phyloP scores from a whole-genome alignment of 441 rosid genomes.

The Syzygium malaccense region DNA sequence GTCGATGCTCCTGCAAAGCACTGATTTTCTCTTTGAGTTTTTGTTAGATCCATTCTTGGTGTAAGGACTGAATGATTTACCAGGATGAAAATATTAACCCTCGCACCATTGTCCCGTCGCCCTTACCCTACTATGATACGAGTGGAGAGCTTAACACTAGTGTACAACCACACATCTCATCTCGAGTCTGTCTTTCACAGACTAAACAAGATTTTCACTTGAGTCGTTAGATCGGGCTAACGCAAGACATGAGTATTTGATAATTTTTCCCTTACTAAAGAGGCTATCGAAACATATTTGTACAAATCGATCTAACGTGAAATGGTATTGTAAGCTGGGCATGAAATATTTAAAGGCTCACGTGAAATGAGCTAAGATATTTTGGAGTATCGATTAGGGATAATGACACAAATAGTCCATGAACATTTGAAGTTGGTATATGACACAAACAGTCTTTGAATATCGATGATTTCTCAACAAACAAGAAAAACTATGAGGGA shows the following conservation, averaged over 20 bases:
- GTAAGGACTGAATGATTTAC: not conserved
- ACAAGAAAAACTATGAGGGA: too few species aligned
- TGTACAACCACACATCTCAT: not conserved
- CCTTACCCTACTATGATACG: not conserved
- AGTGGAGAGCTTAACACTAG: not conserved
- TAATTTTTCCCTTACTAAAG: not conserved
- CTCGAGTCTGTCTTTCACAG: fast-evolving
- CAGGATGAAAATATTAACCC: not conserved
- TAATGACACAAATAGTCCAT: too few species aligned
- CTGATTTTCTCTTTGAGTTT: not conserved
- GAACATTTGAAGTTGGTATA: too few species aligned
- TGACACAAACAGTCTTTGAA: too few species aligned
- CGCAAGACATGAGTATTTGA: not conserved
- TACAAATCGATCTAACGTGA: not conserved
- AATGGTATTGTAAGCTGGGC: not conserved
- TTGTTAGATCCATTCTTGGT: not conserved
- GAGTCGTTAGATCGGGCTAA: not conserved
- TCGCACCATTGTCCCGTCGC: not conserved
- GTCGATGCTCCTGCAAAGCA: not conserved
- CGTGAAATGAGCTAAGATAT: not conserved
- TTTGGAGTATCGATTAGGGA: not conserved
- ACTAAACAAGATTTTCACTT: not conserved
- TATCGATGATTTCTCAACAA: too few species aligned
- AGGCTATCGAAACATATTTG: not conserved
- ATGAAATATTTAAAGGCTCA: too few species aligned